Evolutionary conservation across 2,329 filamentous ascomycete genomes (phyloP).

Genomic region (Trichoderma sp.): DNA sequence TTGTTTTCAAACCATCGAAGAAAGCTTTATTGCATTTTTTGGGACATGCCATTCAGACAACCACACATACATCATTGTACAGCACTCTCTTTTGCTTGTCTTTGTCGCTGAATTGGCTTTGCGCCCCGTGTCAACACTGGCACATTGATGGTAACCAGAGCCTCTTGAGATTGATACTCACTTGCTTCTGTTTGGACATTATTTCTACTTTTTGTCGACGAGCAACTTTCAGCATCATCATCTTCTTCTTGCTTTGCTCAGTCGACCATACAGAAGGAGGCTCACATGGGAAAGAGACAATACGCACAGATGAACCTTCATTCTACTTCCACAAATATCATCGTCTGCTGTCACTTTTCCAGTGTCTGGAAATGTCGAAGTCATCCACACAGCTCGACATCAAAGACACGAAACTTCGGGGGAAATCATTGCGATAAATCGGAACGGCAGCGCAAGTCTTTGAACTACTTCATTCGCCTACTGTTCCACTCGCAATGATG

Average conservation of each 20-base stretch:
- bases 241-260: neutral
- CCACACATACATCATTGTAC: neutral
- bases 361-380: conserved; percentile 4
- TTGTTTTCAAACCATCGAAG: neutral
- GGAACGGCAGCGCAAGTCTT: neutral
- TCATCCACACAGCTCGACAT: neutral
- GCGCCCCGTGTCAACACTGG: neutral
- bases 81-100: neutral
- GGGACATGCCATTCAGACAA: conserved; percentile 3
- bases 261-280: neutral
- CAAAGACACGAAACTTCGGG: neutral
- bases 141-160: conserved; percentile 17
- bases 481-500: conserved; percentile 18
- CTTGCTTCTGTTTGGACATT: conserved; percentile 6
- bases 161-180: neutral
- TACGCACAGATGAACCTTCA: neutral
- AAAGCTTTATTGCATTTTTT: conserved; percentile 10
- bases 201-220: neutral
- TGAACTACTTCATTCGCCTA: neutral
- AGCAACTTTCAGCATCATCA: neutral
- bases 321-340: neutral
- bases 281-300: conserved; percentile 1
- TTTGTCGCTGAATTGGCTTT: neutral
- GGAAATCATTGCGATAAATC: conserved; percentile 12
- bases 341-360: conserved; percentile 1